Percentiles rank a stretch among this genome's conserved stretches.
phyloP scores from a whole-genome alignment of 345 rosid genomes.

The Salix suchowensis region DNA sequence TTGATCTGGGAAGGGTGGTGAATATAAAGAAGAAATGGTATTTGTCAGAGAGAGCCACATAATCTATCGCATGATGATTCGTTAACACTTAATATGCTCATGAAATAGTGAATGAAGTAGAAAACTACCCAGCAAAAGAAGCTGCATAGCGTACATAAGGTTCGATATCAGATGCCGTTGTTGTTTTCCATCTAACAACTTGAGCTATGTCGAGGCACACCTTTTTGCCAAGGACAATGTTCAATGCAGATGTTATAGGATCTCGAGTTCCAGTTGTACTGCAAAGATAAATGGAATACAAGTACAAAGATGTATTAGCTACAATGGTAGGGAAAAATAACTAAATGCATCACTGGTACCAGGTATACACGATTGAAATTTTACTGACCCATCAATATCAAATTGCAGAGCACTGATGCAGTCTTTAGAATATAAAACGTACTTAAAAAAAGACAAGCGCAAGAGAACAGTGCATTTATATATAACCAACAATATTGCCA shows the following conservation, averaged over 20 bases:
- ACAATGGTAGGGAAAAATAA: not conserved
- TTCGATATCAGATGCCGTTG: conserved; percentile 53
- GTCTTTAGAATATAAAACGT: no score
- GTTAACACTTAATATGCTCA: not conserved
- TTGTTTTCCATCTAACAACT: conserved; percentile 87
- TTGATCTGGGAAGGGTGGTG: not conserved
- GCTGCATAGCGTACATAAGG: conserved; percentile 87
- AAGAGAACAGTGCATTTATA: no score
- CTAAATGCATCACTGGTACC: no score
- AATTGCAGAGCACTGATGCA: no score
- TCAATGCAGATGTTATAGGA: conserved; percentile 85
- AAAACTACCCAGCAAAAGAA: conserved; percentile 91
- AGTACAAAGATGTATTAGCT: not conserved
- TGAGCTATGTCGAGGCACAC: conserved; percentile 80
- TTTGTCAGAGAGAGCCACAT: not conserved
- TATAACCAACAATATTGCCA: no score
- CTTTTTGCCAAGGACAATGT: conserved; percentile 78
- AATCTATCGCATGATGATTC: not conserved
- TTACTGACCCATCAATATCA: no score
- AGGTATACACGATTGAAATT: no score
- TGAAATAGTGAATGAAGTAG: no score
- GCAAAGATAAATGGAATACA: conserved; percentile 21
- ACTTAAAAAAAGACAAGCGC: no score
- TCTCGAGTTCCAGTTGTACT: conserved; percentile 96
- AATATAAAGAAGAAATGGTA: not conserved